A percentile compares a stretch with the other conserved stretches of the same genome.
Conservation (phyloP, 495 filamentous ascomycete genomes). For the Talaromyces liani region DNA sequence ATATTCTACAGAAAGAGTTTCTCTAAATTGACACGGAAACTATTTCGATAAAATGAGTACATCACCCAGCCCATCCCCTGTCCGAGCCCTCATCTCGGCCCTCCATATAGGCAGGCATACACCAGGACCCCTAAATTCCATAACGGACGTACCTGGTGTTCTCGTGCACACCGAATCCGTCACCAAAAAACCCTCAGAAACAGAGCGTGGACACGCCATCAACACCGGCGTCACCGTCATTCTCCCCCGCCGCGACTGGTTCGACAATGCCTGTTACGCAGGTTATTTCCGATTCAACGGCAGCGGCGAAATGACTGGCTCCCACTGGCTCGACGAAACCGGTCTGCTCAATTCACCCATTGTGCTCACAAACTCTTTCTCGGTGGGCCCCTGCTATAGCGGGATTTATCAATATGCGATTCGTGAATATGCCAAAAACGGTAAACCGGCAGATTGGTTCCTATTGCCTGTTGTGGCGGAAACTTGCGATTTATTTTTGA, state of each 20-base stretch:
- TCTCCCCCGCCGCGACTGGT: slow-evolving; percentile 39
- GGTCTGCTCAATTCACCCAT: slow-evolving; percentile 42
- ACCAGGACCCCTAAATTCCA: slow-evolving; percentile 38
- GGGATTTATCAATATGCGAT: slow-evolving; percentile 42
- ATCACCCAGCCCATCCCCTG: neutral
- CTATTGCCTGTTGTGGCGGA: slow-evolving; percentile 44
- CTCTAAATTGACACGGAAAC: too few species aligned
- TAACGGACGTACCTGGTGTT: slow-evolving; percentile 45
- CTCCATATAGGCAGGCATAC: slow-evolving; percentile 27
- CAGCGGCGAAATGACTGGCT: slow-evolving; percentile 45
- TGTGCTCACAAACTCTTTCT: slow-evolving; percentile 42
- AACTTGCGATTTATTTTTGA: slow-evolving; percentile 44
- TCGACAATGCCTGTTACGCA: slow-evolving; percentile 39
- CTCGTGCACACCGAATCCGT: slow-evolving; percentile 39
- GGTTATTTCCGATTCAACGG: slow-evolving; percentile 48
- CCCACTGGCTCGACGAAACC: slow-evolving; percentile 46
- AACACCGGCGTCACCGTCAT: slow-evolving; percentile 47
- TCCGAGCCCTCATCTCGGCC: slow-evolving; percentile 35
- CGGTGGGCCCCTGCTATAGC: slow-evolving; percentile 38
- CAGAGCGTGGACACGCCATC: slow-evolving; percentile 15
- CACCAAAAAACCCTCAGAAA: neutral
- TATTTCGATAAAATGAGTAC: neutral
- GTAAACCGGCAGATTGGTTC: slow-evolving; percentile 33
- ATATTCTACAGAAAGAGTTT: too few species aligned
- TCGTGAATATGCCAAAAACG: slow-evolving; percentile 25